phyloP scores from a whole-genome alignment of 441 rosid genomes.

The Brassica balearica region DNA sequence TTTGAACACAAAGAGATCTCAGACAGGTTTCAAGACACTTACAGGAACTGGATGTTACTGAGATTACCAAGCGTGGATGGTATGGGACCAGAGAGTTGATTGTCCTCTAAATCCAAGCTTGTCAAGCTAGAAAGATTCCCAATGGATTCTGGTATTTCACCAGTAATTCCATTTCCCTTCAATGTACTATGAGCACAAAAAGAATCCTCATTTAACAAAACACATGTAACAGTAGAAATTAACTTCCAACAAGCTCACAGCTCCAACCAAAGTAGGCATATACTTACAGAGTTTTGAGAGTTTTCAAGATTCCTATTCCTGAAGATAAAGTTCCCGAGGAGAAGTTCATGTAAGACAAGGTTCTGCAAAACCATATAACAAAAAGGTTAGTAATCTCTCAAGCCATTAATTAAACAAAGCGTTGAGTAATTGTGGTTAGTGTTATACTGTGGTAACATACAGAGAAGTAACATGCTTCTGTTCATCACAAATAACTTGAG shows the following conservation, averaged over 20 bases:
- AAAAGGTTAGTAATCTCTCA: neutral
- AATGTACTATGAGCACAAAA: conserved; percentile 57
- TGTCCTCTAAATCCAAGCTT: conserved; percentile 87
- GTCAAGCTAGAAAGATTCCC: conserved; percentile 82
- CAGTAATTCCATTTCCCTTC: conserved; percentile 87
- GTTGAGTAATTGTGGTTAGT: neutral
- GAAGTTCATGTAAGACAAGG: conserved; percentile 82
- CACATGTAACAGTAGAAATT: neutral
- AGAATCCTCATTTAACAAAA: neutral
- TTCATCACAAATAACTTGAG: conserved; percentile 69
- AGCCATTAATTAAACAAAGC: conserved; percentile 16
- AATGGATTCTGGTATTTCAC: conserved; percentile 78
- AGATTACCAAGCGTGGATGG: conserved; percentile 81
- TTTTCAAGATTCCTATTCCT: conserved; percentile 64
- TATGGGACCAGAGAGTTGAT: conserved; percentile 71
- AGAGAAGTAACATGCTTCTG: conserved; percentile 63
- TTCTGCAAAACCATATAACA: conserved; percentile 51
- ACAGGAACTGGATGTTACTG: conserved; percentile 85
- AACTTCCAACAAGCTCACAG: too few species aligned
- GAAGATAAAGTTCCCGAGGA: conserved; percentile 79
- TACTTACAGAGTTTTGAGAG: conserved; percentile 79
- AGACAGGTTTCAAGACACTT: conserved; percentile 45
- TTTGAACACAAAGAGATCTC: neutral
- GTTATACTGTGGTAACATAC: conserved; percentile 51
- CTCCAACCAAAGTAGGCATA: conserved; percentile 3